Conservation (phyloP, 257 asterid genomes). For the Solanum medicagineum region DNA sequence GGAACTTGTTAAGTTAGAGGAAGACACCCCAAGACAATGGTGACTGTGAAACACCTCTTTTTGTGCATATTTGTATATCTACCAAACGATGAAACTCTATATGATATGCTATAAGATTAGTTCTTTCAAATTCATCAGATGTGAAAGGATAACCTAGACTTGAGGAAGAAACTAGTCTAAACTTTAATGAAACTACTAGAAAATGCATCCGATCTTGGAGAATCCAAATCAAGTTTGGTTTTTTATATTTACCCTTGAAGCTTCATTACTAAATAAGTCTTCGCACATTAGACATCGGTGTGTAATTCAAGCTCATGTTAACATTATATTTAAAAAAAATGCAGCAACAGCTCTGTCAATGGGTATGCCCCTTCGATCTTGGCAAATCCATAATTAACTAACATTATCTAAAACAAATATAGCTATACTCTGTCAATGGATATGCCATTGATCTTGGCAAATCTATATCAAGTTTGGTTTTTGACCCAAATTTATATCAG, state of each 20-base stretch:
- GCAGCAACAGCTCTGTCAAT: background rate
- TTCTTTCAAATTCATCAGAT: too few species aligned
- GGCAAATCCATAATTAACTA: background rate
- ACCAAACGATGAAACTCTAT: too few species aligned
- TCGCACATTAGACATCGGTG: background rate
- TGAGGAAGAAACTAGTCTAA: background rate
- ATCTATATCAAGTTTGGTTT: background rate
- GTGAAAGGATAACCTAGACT: background rate
- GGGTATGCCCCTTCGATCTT: background rate
- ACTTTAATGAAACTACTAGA: background rate
- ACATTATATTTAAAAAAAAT: background rate
- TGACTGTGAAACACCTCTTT: too few species aligned
- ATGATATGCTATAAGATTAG: too few species aligned
- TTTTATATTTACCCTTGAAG: background rate
- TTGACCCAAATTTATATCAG: background rate
- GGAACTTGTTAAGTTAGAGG: too few species aligned
- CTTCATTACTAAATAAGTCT: background rate
- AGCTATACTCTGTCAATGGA: too few species aligned
- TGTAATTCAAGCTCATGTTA: too few species aligned
- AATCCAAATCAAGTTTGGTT: background rate
- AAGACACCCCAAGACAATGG: too few species aligned
- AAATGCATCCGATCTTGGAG: background rate
- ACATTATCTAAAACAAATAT: background rate
- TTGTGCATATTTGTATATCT: too few species aligned
- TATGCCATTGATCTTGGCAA: background rate